Evolutionary conservation across 306 rosid genomes (phyloP), one percentile per base, ranked within the genome.

Genomic region (Abrus precatorius): DNA sequence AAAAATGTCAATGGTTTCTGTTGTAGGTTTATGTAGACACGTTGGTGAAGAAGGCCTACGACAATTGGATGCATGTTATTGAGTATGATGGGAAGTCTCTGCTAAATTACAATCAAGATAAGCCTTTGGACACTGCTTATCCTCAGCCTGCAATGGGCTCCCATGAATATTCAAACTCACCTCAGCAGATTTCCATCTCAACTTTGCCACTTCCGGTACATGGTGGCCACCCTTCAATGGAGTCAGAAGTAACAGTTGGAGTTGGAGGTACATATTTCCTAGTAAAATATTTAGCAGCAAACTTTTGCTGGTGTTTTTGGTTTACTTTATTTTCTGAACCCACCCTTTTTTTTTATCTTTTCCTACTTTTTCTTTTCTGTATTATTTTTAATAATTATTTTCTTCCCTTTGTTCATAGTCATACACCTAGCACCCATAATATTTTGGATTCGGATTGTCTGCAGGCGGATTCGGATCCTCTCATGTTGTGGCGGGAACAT

Each of bases 11-110:
- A 66, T 72, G 72, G 12, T 74, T 68, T 76, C 62, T 81, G 55
- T 77, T 87, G 73, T 78, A 94, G 98, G 89, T 92, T 78, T 87
- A 57, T 41, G 95, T 92, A 2, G 98, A 94, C 66, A 75, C 92
- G 7, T 81, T 92, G 95, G 98, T 94, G 82, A 94, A 87, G 87
- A 88, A 86, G 86, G 97, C 98, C 14, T 94, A 94, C 48, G 98
- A 90, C 3, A 92, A 94, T 83, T 94, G 98, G 98, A 89, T 81
- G 85, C 90, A 94, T 82, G 97, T 94, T 70, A 67, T 90, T 9
- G 97, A 92, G 88, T 94, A 90, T 69, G 98, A 92, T 55, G 92
- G 89, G 38, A 82, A 90, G 81, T 87, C 95, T 48, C 89, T 94
- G 67, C 45, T 82, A 69, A 73, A 76, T 85, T 75, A 77, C 73